phyloP scores from a whole-genome alignment of 2,329 filamentous ascomycete genomes.

The Chalara sp. region DNA sequence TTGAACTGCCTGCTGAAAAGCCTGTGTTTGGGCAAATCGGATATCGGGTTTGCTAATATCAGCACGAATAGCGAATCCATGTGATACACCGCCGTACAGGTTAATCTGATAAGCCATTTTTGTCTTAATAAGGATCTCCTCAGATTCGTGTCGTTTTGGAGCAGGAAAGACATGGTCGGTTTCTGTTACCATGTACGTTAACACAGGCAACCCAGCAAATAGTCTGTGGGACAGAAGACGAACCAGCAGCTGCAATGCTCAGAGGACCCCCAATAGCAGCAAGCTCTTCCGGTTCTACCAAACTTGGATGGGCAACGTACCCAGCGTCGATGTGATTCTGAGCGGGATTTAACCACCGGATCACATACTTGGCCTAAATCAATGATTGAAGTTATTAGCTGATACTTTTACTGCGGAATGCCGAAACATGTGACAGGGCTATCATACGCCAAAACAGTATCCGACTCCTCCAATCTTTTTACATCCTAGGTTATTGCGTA shows the following conservation, averaged over 20 bases:
- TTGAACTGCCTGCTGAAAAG: background rate
- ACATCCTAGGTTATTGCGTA: background rate
- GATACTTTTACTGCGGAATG: too few relatives aligned
- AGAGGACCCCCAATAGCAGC: background rate
- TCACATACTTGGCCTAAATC: background rate
- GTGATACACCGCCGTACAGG: constrained; percentile 61
- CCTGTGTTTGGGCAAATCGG: background rate
- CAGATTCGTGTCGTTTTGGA: constrained; percentile 33
- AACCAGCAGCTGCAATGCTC: background rate
- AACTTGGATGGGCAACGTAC: background rate
- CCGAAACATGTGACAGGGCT: too few relatives aligned
- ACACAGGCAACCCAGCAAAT: background rate
- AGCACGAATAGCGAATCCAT: constrained; percentile 52
- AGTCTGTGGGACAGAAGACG: background rate
- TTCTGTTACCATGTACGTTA: background rate
- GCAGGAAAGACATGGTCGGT: background rate
- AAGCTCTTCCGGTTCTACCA: background rate
- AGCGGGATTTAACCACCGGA: background rate
- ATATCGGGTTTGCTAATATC: background rate
- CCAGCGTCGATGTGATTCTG: background rate
- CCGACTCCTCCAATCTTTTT: background rate
- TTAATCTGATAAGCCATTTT: constrained; percentile 57
- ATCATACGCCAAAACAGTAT: too few relatives aligned
- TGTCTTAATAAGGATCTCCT: constrained; percentile 48
- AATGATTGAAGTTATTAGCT: background rate